A percentile compares a stretch with the other conserved stretches of the same genome.
Evolutionary conservation across 495 filamentous ascomycete genomes (phyloP).

Genomic region (Xylaria bambusicola): DNA sequence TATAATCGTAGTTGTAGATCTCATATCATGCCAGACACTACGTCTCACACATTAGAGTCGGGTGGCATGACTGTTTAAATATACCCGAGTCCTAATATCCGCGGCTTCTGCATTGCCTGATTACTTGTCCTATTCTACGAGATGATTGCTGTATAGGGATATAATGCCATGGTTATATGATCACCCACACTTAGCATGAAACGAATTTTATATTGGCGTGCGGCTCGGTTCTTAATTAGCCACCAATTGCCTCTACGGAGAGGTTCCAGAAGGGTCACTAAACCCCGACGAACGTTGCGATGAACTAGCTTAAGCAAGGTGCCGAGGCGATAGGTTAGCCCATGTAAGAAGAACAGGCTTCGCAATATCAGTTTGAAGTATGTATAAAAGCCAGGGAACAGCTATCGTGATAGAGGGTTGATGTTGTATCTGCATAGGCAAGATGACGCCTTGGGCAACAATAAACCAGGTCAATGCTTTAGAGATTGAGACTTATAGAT

Average conservation of each 20-base stretch:
- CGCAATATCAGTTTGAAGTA: neutral
- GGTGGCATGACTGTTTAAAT: slow-evolving; percentile 1
- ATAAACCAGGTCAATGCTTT: too few relatives aligned
- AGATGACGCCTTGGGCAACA: too few relatives aligned
- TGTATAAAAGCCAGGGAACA: neutral
- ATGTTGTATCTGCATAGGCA: too few relatives aligned
- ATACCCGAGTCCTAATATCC: neutral
- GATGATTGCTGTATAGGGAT: slow-evolving; percentile 7
- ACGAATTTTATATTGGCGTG: neutral
- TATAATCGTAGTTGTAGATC: neutral
- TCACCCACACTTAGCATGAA: neutral
- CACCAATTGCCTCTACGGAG: slow-evolving; percentile 5
- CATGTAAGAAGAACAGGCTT: neutral
- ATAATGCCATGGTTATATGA: neutral
- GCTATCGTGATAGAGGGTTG: neutral
- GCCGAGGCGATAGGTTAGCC: neutral
- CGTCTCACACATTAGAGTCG: neutral
- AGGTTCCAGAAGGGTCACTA: neutral
- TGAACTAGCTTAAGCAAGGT: neutral
- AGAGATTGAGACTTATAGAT: too few relatives aligned
- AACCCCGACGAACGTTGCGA: neutral
- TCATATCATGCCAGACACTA: neutral
- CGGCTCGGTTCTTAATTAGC: slow-evolving; percentile 10
- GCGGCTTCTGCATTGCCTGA: neutral
- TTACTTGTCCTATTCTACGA: neutral